Percentiles rank a stretch among this genome's conserved stretches.
Conservation (phyloP, 176 grass and related monocot genomes). For the Microstegium vimineum region DNA sequence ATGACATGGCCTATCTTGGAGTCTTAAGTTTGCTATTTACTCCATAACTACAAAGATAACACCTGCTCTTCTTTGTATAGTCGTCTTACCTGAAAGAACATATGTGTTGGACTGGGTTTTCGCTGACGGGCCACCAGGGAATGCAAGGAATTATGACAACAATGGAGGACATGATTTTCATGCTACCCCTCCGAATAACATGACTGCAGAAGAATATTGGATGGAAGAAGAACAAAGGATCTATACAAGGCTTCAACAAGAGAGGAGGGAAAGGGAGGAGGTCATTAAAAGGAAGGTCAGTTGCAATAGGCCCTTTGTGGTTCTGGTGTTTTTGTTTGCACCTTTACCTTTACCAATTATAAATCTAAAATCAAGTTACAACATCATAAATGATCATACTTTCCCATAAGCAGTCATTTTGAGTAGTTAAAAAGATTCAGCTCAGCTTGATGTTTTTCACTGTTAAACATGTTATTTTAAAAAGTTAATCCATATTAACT, state of each 20-base stretch:
- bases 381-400: neutral
- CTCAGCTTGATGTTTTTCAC: neutral
- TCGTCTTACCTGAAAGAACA: conserved; percentile 52
- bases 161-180: conserved; percentile 78
- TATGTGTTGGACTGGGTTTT: conserved; percentile 78
- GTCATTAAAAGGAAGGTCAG: conserved; percentile 54
- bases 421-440: neutral
- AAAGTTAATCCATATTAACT: conserved; percentile 1
- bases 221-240: conserved; percentile 66
- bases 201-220: conserved; percentile 58
- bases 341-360: neutral
- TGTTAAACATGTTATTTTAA: neutral
- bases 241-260: conserved; percentile 66
- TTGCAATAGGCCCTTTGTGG: neutral
- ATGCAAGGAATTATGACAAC: conserved; percentile 80
- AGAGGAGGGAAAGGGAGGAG: conserved; percentile 61
- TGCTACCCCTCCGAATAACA: conserved; percentile 51
- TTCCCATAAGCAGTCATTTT: neutral
- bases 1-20: neutral
- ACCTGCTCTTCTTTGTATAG: conserved; percentile 34
- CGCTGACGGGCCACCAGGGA: conserved; percentile 68
- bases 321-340: neutral
- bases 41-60: conserved; percentile 16
- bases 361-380: neutral
- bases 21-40: neutral